Base-by-base conservation (phyloP, 148 eudicot species). In the Vaccinium myrtillus region DNA sequence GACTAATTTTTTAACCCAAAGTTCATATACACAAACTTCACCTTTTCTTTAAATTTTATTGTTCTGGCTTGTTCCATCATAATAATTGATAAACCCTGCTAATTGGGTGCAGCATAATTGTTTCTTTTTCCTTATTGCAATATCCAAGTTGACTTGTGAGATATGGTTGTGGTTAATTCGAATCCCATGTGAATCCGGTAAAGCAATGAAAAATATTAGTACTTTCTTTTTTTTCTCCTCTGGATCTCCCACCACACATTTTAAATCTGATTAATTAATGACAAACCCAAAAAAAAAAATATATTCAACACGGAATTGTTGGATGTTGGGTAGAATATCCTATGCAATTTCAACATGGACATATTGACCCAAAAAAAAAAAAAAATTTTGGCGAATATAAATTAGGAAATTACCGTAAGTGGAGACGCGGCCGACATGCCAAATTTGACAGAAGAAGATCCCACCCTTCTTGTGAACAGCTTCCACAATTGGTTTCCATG, bases 401-500 rank as follows among this genome's bases (percentile, higher is more conserved):
- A 12, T 3, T 25, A 12, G 0, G 43, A 77, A 36, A n/a, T 4
- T 84, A 86, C 90, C 88, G n/a, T 51, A 58, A 46, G 30, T 85
- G 63, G 91, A 87, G 55, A 75, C 88, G 32, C 88, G 84, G 5
- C 91, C 91, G 2, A 48, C 81, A 16, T 87, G 87, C 91, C 91
- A 85, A 49, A 89, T 49, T 59, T 89, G 89, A n/a, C 81, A 85
- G 59, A 89, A 89, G 77, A 89, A 87, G 25, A 80, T 21, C 51
- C 84, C 89, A 21, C 89, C 91, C 82, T 87, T 87, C 16, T 83
- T 25, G 75, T 87, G 91, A 59, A 89, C 89, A 43, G 88, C 91
- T 71, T 89, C 83, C 13, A 87, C 89, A 3, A 89, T 84, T 19
- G 91, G 88, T 56, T 85, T 89, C 91, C 91, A 89, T 76, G 89